Evolutionary conservation across 2,329 filamentous ascomycete species (phyloP), one percentile per base, ranked within the genome.

Genomic region (Raffaelea arxii): DNA sequence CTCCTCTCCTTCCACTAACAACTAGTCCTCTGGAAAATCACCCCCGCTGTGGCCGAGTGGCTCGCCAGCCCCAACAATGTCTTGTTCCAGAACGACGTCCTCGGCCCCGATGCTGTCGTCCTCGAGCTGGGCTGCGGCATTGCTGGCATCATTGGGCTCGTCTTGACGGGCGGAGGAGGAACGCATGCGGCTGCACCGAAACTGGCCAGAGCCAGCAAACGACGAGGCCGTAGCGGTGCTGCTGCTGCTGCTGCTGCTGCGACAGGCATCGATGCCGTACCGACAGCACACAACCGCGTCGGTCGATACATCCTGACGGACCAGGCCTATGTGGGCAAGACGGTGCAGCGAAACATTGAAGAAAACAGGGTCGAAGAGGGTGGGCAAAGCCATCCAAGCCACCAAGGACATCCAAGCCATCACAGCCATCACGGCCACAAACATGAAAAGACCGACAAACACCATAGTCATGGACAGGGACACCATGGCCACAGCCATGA

Each of bases 81-180:
- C 1, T 71, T 96, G 41, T 80, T 82, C 65, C 27, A 32, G 16
- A 18, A n/a, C 19, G 40, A 27, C n/a, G 21, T 53, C 3, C 69
- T 91, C 7, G 63, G 68, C 22, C 49, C 68, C 0, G 55, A 67
- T 2, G 80, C 84, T 5, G 69, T 69, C 6, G 70, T 90, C 19
- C 70, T 95, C 46, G 92, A 97, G 59, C 77, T 98, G 6, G 92
- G 92, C 38, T 89, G 87, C 61, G 92, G 92, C 46, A 84, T 94
- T 46, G 86, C 89, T 1, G 87, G 84, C 18, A 71, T 97, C 30
- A 77, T 90, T 27, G 87, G 84, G 3, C 69, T 92, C 32, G 69
- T 78, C 6, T 65, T 95, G 12, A 75, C 77, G 2, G 75, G 77
- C 2, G 40, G 39, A 14, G 46, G 36, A 1, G 12, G 30, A 44